A percentile compares a stretch with the other conserved stretches of the same genome.
These are phyloP conservation scores for Paracorniculantispora psalliotae DNA, from an alignment of 2,329 filamentous ascomycete species.

Conservation along the genomic window DNA sequence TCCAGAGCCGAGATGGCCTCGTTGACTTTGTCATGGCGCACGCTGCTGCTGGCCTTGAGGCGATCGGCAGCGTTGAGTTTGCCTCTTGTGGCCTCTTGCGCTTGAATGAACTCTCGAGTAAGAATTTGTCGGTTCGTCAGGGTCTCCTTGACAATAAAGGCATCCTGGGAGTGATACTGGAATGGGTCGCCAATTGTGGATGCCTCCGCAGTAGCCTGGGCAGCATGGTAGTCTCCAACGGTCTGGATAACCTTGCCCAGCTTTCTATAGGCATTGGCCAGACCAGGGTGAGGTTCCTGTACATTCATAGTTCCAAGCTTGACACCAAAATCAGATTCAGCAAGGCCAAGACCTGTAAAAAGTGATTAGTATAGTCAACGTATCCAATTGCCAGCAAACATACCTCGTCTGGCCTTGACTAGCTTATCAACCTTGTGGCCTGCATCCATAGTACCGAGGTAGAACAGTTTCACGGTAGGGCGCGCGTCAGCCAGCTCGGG, in stretches of 20 bases:
- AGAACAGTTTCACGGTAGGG: slow-evolving; percentile 91
- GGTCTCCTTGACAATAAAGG: slow-evolving; percentile 97
- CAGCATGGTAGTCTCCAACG: slow-evolving; percentile 90
- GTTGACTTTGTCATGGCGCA: slow-evolving; percentile 92
- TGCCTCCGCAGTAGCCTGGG: slow-evolving; percentile 93
- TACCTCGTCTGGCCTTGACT: slow-evolving; percentile 88
- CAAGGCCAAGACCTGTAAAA: slow-evolving; percentile 73
- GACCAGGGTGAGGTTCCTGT: slow-evolving; percentile 83
- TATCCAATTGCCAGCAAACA: slow-evolving; percentile 1
- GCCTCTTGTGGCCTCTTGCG: slow-evolving; percentile 77
- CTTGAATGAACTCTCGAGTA: slow-evolving; percentile 85
- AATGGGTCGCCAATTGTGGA: slow-evolving; percentile 91
- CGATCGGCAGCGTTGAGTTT: slow-evolving; percentile 84
- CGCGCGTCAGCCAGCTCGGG: slow-evolving; percentile 87
- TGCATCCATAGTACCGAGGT: slow-evolving; percentile 92
- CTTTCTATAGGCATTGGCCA: slow-evolving; percentile 88
- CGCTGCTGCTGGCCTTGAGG: slow-evolving; percentile 78
- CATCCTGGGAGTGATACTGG: slow-evolving; percentile 90
- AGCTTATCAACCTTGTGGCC: slow-evolving; percentile 94
- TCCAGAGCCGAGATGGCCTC: slow-evolving; percentile 90
- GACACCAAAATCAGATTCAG: slow-evolving; percentile 89
- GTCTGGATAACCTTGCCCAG: slow-evolving; percentile 90
- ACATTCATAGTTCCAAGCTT: slow-evolving; percentile 82
- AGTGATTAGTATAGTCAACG: slow-evolving; percentile 19
- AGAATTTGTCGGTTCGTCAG: slow-evolving; percentile 96